Conservation (phyloP, 2,329 filamentous ascomycete species). For the Penicillium sp. region DNA sequence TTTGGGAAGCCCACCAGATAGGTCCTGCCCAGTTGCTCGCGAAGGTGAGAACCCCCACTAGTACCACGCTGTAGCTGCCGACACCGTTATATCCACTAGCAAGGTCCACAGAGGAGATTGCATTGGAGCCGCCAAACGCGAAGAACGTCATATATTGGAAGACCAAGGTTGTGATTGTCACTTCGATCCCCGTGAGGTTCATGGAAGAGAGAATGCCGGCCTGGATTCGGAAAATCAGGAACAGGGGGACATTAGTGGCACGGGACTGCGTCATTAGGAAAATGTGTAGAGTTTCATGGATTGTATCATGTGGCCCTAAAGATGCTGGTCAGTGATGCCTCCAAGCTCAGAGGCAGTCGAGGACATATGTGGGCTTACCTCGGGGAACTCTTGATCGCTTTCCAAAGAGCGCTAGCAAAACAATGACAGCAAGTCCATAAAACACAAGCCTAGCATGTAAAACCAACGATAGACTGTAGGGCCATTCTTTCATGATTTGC, state of each 20-base stretch:
- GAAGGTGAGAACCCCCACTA: constrained; percentile 77
- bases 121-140: constrained; percentile 79
- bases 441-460: constrained; percentile 47
- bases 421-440: constrained; percentile 34
- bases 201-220: constrained; percentile 45
- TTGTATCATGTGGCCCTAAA: constrained; percentile 17
- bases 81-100: constrained; percentile 94
- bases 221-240: constrained; percentile 63
- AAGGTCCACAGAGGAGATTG: constrained; percentile 89
- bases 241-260: constrained; percentile 73
- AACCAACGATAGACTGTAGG: constrained; percentile 39
- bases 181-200: constrained; percentile 43
- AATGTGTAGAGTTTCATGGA: constrained; percentile 63
- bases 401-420: constrained; percentile 21
- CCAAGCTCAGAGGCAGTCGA: neutral
- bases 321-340: constrained; percentile 8
- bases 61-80: constrained; percentile 65
- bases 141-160: constrained; percentile 81
- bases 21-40: constrained; percentile 83
- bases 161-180: constrained; percentile 63
- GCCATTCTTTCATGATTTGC: constrained; percentile 28
- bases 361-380: constrained; percentile 14
- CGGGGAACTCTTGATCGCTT: constrained; percentile 1
- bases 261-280: constrained; percentile 81
- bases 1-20: constrained; percentile 72